A percentile compares a stretch with the other conserved stretches of the same genome.
phyloP scores from a whole-genome alignment of 805 yeast genomes.

The Metschnikowia vanudenii region DNA sequence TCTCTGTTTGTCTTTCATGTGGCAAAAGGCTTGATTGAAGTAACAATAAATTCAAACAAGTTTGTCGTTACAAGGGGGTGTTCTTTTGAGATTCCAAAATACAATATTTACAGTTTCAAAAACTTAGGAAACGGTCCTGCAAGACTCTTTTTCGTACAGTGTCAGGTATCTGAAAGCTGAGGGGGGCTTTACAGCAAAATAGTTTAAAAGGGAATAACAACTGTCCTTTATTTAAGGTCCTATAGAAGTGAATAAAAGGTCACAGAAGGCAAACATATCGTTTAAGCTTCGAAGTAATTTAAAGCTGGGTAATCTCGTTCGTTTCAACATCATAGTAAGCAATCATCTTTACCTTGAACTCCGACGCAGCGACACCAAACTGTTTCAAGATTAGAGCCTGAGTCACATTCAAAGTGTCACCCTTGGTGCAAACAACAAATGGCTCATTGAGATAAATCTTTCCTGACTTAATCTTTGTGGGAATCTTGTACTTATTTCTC shows the following conservation, averaged over 20 bases:
- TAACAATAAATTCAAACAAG: constrained; percentile 53
- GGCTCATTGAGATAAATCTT: constrained; percentile 77
- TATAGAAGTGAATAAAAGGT: background rate
- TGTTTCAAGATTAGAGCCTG: constrained; percentile 91
- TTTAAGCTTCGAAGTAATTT: background rate
- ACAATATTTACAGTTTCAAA: constrained; percentile 65
- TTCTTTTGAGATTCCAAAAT: constrained; percentile 78
- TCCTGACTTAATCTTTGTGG: constrained; percentile 88
- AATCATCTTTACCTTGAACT: constrained; percentile 75
- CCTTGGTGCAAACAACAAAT: constrained; percentile 74
- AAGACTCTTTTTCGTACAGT: constrained; percentile 73
- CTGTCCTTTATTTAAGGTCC: background rate
- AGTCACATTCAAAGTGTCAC: constrained; percentile 79
- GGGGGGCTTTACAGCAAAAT: background rate
- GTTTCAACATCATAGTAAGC: constrained; percentile 76
- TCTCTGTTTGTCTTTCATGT: constrained; percentile 76
- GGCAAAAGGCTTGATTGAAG: constrained; percentile 67
- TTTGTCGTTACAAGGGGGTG: constrained; percentile 72
- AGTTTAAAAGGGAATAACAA: too few relatives aligned
- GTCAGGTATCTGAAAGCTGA: constrained; percentile 26
- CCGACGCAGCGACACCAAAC: constrained; percentile 93
- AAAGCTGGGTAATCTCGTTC: constrained; percentile 1
- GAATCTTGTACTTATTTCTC: constrained; percentile 85
- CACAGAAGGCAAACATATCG: background rate
- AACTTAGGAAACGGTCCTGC: constrained; percentile 61